Conservation (phyloP, 2,329 filamentous ascomycete genomes). For the Penicillium janthinellum region DNA sequence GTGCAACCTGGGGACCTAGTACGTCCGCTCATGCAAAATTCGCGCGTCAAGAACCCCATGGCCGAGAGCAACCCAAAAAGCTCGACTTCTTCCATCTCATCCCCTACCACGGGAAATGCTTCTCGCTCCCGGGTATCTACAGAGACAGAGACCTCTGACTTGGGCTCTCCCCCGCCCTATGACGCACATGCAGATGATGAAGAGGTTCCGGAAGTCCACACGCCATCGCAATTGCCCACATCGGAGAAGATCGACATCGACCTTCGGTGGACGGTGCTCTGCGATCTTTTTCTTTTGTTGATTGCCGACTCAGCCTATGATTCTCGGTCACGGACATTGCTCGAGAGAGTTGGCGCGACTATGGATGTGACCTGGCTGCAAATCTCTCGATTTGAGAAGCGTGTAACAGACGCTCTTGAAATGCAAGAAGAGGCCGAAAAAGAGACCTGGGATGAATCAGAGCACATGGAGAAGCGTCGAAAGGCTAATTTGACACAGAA, state of each 20-base stretch:
- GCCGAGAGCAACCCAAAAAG: constrained; percentile 54
- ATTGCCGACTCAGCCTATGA: constrained; percentile 96
- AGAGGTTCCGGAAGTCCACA: constrained; percentile 76
- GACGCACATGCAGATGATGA: constrained; percentile 66
- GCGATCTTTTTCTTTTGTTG: constrained; percentile 91
- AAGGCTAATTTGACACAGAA: constrained; percentile 80
- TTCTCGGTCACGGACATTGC: constrained; percentile 76
- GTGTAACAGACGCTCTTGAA: constrained; percentile 92
- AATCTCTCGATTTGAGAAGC: constrained; percentile 95
- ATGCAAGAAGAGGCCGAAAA: constrained; percentile 95
- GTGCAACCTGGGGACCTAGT: constrained; percentile 83
- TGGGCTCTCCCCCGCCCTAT: constrained; percentile 57
- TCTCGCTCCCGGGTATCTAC: constrained; percentile 37
- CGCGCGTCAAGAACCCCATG: constrained; percentile 90
- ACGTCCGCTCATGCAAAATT: constrained; percentile 84
- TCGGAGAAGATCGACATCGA: constrained; percentile 91
- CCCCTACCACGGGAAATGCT: constrained; percentile 27
- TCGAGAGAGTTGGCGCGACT: constrained; percentile 79
- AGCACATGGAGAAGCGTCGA: constrained; percentile 83
- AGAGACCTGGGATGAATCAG: constrained; percentile 97
- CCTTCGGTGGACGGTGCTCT: constrained; percentile 93
- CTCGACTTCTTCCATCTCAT: constrained; percentile 41
- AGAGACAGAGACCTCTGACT: constrained; percentile 46
- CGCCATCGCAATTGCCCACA: constrained; percentile 77
- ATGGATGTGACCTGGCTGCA: constrained; percentile 87